phyloP scores from a whole-genome alignment of 208 protist genomes.

The Leishmania martiniquensis region DNA sequence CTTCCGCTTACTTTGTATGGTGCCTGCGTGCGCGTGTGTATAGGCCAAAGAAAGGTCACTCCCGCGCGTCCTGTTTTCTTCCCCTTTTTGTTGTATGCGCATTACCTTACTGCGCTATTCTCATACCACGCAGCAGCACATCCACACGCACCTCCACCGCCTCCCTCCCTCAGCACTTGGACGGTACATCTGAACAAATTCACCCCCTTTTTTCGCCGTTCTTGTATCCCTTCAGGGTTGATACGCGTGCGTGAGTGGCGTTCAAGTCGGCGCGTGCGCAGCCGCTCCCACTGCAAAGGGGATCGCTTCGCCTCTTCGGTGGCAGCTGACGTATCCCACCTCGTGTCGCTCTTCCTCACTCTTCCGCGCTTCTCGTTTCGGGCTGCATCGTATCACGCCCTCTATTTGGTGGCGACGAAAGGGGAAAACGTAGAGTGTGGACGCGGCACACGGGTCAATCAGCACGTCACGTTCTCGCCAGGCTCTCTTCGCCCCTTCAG shows the following conservation, averaged over 20 bases:
- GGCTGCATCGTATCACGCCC: background rate
- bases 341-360: background rate
- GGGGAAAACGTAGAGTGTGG: background rate
- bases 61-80: background rate
- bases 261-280: background rate
- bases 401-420: background rate
- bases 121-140: background rate
- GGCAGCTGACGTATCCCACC: background rate
- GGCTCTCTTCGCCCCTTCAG: background rate
- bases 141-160: background rate
- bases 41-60: background rate
- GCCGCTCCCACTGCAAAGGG: background rate
- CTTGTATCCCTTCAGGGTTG: background rate
- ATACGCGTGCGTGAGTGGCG: background rate
- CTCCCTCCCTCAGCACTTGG: background rate
- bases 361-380: background rate
- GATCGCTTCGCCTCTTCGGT: background rate
- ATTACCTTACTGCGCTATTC: background rate
- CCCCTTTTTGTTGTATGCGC: too few relatives aligned
- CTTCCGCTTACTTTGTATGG: too few relatives aligned
- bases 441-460: background rate
- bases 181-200: background rate
- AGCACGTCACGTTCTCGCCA: background rate
- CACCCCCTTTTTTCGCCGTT: background rate
- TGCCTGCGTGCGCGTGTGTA: background rate